phyloP scores from a whole-genome alignment of 2,329 filamentous ascomycete species.

The Aureobasidium sp. region DNA sequence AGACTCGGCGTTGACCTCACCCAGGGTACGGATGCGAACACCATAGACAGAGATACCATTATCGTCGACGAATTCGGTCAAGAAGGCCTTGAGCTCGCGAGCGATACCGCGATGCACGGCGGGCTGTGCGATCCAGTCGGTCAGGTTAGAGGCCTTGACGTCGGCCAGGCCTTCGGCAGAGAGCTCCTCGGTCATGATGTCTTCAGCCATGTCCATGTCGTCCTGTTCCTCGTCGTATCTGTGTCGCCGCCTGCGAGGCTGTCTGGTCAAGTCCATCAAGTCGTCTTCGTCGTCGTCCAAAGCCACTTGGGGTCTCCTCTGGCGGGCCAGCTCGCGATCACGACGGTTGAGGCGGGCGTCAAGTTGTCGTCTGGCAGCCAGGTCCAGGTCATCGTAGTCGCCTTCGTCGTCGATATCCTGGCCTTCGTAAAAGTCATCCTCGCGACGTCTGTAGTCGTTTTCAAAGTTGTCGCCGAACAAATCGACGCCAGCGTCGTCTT shows the following conservation, averaged over 20 bases:
- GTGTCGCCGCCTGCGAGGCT: conserved; percentile 75
- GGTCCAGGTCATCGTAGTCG: conserved; percentile 61
- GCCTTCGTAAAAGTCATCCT: conserved; percentile 55
- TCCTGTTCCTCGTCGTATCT: conserved; percentile 92
- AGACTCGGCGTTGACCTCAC: conserved; percentile 92
- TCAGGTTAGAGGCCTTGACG: conserved; percentile 85
- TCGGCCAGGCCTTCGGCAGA: conserved; percentile 85
- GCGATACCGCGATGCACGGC: conserved; percentile 88
- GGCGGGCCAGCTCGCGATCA: conserved; percentile 61
- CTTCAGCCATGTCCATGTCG: conserved; percentile 76
- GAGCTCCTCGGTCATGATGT: conserved; percentile 93
- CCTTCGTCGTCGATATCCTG: conserved; percentile 69
- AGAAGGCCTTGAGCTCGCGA: conserved; percentile 92
- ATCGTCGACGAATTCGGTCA: conserved; percentile 91
- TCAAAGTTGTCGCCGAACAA: conserved; percentile 63
- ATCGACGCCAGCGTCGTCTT: conserved; percentile 62
- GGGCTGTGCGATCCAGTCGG: conserved; percentile 88
- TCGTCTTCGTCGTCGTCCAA: conserved; percentile 74
- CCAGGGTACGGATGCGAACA: conserved; percentile 86
- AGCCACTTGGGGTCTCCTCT: conserved; percentile 60
- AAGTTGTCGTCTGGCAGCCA: conserved; percentile 57
- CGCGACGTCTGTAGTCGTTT: conserved; percentile 47
- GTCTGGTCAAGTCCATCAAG: conserved; percentile 73
- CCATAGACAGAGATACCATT: conserved; percentile 89
- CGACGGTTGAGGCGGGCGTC: conserved; percentile 65